Percentiles rank a stretch among this genome's conserved stretches.
Evolutionary conservation across 345 rosid genomes (phyloP).

Genomic region (Salix exigua): DNA sequence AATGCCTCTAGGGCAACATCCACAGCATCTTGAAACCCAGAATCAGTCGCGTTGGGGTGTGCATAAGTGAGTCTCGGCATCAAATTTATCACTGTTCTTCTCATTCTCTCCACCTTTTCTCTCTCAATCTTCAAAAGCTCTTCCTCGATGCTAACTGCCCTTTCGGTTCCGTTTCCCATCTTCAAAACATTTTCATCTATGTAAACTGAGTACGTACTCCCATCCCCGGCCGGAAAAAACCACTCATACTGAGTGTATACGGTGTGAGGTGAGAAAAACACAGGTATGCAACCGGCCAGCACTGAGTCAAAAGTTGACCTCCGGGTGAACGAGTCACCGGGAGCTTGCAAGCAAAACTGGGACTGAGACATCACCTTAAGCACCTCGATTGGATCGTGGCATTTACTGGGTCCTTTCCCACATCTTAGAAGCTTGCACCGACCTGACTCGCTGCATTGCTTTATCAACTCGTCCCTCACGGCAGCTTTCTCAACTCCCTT

Average conservation of each 20-base stretch:
- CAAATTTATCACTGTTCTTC: conserved; percentile 29
- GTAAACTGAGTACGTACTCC: conserved; percentile 39
- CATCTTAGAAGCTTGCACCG: conserved; percentile 42
- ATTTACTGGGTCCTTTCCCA: conserved; percentile 15
- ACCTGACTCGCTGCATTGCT: conserved; percentile 43
- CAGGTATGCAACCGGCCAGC: conserved; percentile 55
- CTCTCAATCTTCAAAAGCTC: conserved; percentile 30
- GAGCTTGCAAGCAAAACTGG: conserved; percentile 52
- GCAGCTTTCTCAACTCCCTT: conserved; percentile 45
- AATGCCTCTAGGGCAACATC: conserved; percentile 43
- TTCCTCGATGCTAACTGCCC: conserved; percentile 24
- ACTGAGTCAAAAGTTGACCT: conserved; percentile 51
- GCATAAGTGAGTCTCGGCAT: conserved; percentile 49
- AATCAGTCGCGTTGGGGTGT: conserved; percentile 42
- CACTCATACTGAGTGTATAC: conserved; percentile 56
- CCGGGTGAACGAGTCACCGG: conserved; percentile 58
- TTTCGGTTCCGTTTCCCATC: not conserved
- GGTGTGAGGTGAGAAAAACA: conserved; percentile 58
- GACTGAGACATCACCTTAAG: conserved; percentile 38
- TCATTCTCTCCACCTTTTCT: conserved; percentile 30
- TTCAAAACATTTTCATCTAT: conserved; percentile 17
- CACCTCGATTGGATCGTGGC: conserved; percentile 37
- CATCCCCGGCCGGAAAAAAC: conserved; percentile 36
- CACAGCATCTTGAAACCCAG: conserved; percentile 43
- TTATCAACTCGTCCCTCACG: conserved; percentile 44